phyloP scores from a whole-genome alignment of 768 basidiomycete species.

The Trametes punicea region DNA sequence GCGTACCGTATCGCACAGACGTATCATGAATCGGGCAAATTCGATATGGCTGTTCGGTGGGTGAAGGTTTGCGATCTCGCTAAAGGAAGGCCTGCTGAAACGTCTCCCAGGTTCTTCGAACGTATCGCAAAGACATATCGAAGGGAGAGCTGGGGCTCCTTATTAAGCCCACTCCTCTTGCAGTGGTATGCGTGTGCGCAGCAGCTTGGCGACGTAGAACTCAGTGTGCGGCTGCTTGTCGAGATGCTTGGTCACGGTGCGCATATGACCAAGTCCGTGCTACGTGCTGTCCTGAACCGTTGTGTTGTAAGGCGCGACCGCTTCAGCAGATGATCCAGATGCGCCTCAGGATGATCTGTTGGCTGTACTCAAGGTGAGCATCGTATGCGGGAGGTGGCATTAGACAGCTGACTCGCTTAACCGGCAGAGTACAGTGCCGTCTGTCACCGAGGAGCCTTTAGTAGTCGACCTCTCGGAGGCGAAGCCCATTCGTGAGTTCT shows the following conservation, averaged over 20 bases:
- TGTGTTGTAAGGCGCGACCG: slow-evolving; percentile 31
- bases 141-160: slow-evolving; percentile 74
- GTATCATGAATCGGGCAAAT: slow-evolving; percentile 76
- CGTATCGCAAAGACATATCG: slow-evolving; percentile 87
- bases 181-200: slow-evolving; percentile 85
- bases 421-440: slow-evolving; percentile 66
- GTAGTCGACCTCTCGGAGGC: slow-evolving; percentile 62
- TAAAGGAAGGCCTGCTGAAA: neutral
- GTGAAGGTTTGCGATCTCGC: slow-evolving; percentile 19
- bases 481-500: slow-evolving; percentile 54
- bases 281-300: neutral
- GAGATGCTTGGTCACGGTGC: slow-evolving; percentile 82
- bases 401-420: neutral
- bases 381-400: neutral
- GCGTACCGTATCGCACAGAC: slow-evolving; percentile 88
- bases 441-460: slow-evolving; percentile 51
- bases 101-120: slow-evolving; percentile 73
- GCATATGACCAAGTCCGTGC: slow-evolving; percentile 18
- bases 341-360: slow-evolving; percentile 66
- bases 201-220: slow-evolving; percentile 70
- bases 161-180: slow-evolving; percentile 70
- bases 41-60: slow-evolving; percentile 84
- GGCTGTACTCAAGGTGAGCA: slow-evolving; percentile 64
- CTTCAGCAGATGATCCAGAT: slow-evolving; percentile 43
- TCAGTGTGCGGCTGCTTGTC: slow-evolving; percentile 70